phyloP scores from a whole-genome alignment of 2,329 filamentous ascomycete species.

The Fusarium succisae region DNA sequence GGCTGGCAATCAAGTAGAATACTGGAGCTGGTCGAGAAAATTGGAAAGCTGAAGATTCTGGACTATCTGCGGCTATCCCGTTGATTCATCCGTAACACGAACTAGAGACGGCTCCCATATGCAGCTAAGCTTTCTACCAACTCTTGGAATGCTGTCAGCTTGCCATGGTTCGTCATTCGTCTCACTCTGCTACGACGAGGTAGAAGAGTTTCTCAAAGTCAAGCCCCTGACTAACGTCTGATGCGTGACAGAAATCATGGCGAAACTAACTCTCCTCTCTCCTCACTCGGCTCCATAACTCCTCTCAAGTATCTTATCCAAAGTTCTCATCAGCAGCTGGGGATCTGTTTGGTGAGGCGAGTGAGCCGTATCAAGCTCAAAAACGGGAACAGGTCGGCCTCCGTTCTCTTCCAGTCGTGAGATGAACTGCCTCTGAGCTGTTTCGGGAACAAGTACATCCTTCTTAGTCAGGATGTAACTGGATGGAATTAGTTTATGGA shows the following conservation, averaged over 20 bases:
- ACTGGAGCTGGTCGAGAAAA: background rate
- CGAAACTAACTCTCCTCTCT: too few species aligned
- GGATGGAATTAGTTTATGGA: background rate
- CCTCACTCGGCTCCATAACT: background rate
- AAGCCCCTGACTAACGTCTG: background rate
- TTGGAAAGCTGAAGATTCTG: background rate
- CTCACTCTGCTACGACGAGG: background rate
- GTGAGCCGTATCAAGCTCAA: conserved; percentile 7
- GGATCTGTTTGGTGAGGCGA: conserved; percentile 7
- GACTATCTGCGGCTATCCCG: background rate
- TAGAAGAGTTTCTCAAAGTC: background rate
- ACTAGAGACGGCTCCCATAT: background rate
- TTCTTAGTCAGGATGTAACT: background rate
- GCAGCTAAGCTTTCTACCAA: background rate
- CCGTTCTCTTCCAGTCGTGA: background rate
- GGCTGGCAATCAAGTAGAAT: background rate
- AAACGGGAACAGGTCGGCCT: background rate
- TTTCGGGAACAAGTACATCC: background rate
- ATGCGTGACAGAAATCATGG: background rate
- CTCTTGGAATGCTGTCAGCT: background rate
- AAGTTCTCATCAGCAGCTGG: background rate
- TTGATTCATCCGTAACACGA: background rate
- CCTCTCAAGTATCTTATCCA: background rate
- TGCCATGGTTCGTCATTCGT: background rate
- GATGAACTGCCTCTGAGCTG: background rate